Evolutionary conservation across 1,139 yeast species (phyloP), one percentile per base, ranked within the genome.

Genomic region (Geotrichum restrictum): DNA sequence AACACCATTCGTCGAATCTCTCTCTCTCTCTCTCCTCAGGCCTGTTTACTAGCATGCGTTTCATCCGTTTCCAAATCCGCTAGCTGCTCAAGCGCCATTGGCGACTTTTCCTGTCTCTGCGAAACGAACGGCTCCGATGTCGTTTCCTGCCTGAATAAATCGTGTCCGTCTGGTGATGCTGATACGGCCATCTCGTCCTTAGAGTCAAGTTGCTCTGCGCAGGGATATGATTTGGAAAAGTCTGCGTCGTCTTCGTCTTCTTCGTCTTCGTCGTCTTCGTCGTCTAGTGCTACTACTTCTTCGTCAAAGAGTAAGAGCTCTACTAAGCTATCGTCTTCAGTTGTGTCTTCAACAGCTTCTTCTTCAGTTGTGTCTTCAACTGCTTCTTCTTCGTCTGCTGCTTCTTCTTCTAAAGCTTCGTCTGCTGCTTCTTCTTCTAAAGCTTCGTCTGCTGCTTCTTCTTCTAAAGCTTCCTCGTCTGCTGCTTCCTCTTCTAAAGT

Each of bases 21-120:
- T n/a, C n/a, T 41, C 49, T 94, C 93, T 57, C 76, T 93, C 55
- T 91, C 95, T 27, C 69, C 69, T 19, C 41, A 39, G 11, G 96
- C 96, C 44, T 88, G 96, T 75, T 74, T 88, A 62, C 76, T 88
- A 68, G 95, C 95, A 45, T 88, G 96, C 78, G 93, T 85, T 56
- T 77, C 87, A 54, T 77, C 80, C 64, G 89, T 85, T 52, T 75
- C 80, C 62, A 78, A 77, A 66, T 61, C 68, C 14, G 74, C 79
- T 45, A 70, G 81, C 48, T 64, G 73, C 46, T 83, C 91, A 69
- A 61, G 72, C 54, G 75, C 82, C 54, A 72, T 87, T 68, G 78
- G 77, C 67, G 81, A 83, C 66, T 74, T 85, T 59, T 62, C 70
- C 50, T 87, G 95, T 75, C 72, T 85, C 62, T 84, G 93, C 71